These are phyloP conservation scores for Meripilus lineatus DNA, from an alignment of 1,284 basidiomycete species.

Conservation along the genomic window DNA sequence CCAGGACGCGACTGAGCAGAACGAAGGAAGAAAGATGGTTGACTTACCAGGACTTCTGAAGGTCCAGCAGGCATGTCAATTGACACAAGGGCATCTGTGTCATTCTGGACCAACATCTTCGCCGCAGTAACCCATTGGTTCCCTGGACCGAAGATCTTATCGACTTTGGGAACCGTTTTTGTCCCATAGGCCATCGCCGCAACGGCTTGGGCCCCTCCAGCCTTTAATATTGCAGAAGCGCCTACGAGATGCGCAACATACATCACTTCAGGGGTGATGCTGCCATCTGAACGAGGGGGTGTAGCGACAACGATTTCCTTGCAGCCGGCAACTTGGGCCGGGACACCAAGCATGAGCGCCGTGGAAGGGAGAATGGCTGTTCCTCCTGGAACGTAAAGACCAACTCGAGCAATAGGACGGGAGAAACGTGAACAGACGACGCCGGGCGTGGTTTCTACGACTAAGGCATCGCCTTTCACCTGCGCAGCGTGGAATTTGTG, in stretches of 20 bases:
- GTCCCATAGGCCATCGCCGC: conserved; percentile 98
- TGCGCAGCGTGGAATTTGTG: conserved; percentile 88
- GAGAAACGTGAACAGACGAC: conserved; percentile 94
- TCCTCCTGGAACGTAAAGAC: conserved; percentile 96
- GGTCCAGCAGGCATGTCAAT: conserved; percentile 99
- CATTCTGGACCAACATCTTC: conserved; percentile 99
- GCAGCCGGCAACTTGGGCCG: conserved; percentile 97
- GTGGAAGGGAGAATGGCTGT: conserved; percentile 96
- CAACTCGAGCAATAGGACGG: conserved; percentile 90
- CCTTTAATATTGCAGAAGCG: conserved; percentile 85
- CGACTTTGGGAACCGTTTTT: conserved; percentile 94
- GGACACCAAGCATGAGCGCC: conserved; percentile 96
- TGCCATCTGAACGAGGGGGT: conserved; percentile 87
- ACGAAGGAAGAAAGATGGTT: background rate
- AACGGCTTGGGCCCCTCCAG: conserved; percentile 97
- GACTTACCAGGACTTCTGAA: conserved; percentile 88
- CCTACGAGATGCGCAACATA: conserved; percentile 90
- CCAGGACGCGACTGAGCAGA: background rate
- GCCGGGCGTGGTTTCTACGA: conserved; percentile 97
- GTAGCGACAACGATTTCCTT: conserved; percentile 92
- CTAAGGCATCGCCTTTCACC: conserved; percentile 63
- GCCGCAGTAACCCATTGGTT: conserved; percentile 99
- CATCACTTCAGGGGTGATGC: conserved; percentile 91
- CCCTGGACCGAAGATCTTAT: conserved; percentile 98
- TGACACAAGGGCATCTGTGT: conserved; percentile 93